Evolutionary conservation across 305 asterid species (phyloP).

Genomic region (Fraxinus xanthoxyloides): DNA sequence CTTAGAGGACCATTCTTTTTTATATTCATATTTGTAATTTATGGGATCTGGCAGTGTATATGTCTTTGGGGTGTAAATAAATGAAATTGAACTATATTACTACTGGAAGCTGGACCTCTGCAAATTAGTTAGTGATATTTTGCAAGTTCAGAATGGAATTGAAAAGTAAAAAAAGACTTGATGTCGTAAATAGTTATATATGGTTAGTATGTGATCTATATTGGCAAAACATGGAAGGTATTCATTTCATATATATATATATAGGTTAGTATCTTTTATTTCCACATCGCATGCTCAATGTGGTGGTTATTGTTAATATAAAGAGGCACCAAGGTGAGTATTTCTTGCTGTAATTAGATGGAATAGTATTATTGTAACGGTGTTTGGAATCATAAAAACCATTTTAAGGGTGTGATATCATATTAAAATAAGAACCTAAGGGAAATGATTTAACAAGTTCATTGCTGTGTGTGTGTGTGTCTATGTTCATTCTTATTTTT

Average conservation of each 20-base stretch:
- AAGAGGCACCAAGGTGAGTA: no score
- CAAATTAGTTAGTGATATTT: neutral
- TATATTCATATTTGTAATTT: neutral
- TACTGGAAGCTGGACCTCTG: neutral
- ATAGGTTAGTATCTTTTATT: no score
- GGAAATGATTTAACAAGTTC: no score
- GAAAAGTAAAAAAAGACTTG: neutral
- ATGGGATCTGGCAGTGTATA: neutral
- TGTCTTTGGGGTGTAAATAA: neutral
- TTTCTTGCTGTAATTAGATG: no score
- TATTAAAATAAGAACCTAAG: no score
- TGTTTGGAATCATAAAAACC: no score
- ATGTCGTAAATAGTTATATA: neutral
- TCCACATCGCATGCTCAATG: no score
- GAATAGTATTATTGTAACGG: no score
- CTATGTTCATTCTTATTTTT: no score
- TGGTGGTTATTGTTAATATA: no score
- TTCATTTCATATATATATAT: neutral
- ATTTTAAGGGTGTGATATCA: no score
- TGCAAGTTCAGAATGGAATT: neutral
- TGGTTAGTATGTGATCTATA: neutral
- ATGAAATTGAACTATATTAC: constrained; percentile 11
- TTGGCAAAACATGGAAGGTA: neutral
- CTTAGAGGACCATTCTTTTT: neutral
- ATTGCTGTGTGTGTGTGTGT: no score